Percentiles rank a stretch among this genome's conserved stretches.
Evolutionary conservation across 306 rosid genomes (phyloP).

Genomic region (Rosa persica): DNA sequence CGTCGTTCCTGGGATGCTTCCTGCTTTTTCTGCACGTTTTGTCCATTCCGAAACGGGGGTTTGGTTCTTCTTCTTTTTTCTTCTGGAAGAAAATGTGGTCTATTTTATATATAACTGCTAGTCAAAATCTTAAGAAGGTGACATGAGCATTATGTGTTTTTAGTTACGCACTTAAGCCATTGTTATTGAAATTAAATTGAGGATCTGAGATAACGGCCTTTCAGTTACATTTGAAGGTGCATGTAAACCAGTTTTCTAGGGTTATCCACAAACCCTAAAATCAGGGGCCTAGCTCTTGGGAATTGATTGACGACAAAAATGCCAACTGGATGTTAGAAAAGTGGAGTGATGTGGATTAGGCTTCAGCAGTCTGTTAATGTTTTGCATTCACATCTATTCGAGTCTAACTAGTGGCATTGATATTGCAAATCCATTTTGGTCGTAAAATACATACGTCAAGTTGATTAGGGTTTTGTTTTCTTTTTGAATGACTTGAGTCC

Average conservation of each 20-base stretch:
- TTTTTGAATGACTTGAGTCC: not conserved
- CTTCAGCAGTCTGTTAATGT: not conserved
- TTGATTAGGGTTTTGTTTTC: not conserved
- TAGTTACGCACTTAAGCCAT: not conserved
- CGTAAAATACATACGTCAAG: not conserved
- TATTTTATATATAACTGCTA: not conserved
- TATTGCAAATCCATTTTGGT: not conserved
- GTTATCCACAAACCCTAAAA: not conserved
- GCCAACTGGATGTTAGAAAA: not conserved
- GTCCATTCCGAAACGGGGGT: not conserved
- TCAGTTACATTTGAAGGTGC: not conserved
- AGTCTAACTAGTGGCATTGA: not conserved
- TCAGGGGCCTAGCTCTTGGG: not conserved
- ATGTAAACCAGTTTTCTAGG: not conserved
- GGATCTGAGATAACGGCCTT: not conserved
- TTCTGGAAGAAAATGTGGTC: not conserved
- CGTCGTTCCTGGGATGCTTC: constrained; percentile 3
- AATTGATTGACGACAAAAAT: not conserved
- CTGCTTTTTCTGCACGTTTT: not conserved
- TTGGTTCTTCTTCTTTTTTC: not conserved
- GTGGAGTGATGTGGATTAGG: not conserved
- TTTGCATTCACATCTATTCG: not conserved
- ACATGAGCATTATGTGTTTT: not conserved
- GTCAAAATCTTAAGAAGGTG: not conserved
- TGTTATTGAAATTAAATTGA: not conserved